These are phyloP conservation scores for Pythium vanterpoolii DNA, from an alignment of 352 stramenopile species.

Conservation along the genomic window DNA sequence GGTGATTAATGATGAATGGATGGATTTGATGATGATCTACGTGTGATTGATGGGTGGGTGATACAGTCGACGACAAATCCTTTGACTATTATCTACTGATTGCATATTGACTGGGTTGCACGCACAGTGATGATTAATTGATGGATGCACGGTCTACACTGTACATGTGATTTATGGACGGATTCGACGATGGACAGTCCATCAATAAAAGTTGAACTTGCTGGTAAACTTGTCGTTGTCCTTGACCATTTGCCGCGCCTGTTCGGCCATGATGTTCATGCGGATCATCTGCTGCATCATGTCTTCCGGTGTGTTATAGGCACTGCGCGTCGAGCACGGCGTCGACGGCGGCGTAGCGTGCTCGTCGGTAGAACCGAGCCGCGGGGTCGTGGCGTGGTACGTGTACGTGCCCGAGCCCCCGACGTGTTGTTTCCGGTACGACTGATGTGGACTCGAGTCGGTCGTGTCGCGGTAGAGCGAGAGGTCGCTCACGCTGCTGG, in stretches of 20 bases:
- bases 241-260: constrained; percentile 56
- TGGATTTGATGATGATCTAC: too few relatives aligned
- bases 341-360: neutral
- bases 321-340: neutral
- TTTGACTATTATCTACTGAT: too few relatives aligned
- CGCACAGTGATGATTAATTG: neutral
- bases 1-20: too few relatives aligned
- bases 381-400: constrained; percentile 1
- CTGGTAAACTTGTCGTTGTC: constrained; percentile 56
- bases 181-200: neutral
- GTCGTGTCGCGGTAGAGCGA: constrained; percentile 18
- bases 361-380: constrained; percentile 16
- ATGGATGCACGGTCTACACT: neutral
- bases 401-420: constrained; percentile 16
- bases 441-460: constrained; percentile 21
- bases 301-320: constrained; percentile 37
- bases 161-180: neutral
- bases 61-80: too few relatives aligned
- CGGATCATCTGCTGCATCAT: constrained; percentile 71
- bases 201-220: constrained; percentile 31
- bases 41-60: too few relatives aligned
- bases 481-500: constrained; percentile 9
- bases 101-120: too few relatives aligned
- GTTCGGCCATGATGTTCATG: constrained; percentile 75
- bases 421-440: constrained; percentile 20